Conservation (phyloP, 176 grass and related monocot species). For the Cymbopogon citratus region DNA sequence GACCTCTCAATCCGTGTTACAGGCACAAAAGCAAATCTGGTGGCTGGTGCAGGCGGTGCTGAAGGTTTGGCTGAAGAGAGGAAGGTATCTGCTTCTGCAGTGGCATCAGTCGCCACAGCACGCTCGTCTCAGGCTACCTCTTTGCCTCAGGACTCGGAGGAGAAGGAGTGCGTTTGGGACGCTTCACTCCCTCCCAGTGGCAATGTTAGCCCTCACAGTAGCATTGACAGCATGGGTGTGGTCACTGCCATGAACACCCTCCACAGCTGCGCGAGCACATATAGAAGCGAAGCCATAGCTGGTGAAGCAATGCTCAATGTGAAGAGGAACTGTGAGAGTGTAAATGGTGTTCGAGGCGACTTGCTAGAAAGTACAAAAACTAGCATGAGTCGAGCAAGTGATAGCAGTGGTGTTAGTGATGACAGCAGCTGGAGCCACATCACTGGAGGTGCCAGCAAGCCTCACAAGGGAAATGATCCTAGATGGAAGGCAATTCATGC, state of each 20-base stretch:
- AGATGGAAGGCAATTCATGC: conserved; percentile 85
- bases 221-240: conserved; percentile 82
- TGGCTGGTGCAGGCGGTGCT: conserved; percentile 15
- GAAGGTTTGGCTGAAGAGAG: conserved; percentile 47
- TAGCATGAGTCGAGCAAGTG: conserved; percentile 85
- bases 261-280: conserved; percentile 46
- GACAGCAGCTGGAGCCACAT: conserved; percentile 90
- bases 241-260: conserved; percentile 48
- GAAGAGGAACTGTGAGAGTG: conserved; percentile 48
- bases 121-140: conserved; percentile 35
- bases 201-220: conserved; percentile 92
- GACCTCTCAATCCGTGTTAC: conserved; percentile 53
- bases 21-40: conserved; percentile 42
- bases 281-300: conserved; percentile 51
- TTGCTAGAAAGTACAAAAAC: conserved; percentile 79
- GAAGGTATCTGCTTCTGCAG: conserved; percentile 32
- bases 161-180: conserved; percentile 94
- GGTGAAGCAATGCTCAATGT: conserved; percentile 34
- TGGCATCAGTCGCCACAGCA: conserved; percentile 22
- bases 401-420: conserved; percentile 88
- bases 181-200: conserved; percentile 84
- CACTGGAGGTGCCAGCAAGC: conserved; percentile 75
- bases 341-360: conserved; percentile 55
- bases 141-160: conserved; percentile 63
- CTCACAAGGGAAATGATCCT: conserved; percentile 93